Conservation (phyloP, 495 filamentous ascomycete species). For the Neurospora sp. region DNA sequence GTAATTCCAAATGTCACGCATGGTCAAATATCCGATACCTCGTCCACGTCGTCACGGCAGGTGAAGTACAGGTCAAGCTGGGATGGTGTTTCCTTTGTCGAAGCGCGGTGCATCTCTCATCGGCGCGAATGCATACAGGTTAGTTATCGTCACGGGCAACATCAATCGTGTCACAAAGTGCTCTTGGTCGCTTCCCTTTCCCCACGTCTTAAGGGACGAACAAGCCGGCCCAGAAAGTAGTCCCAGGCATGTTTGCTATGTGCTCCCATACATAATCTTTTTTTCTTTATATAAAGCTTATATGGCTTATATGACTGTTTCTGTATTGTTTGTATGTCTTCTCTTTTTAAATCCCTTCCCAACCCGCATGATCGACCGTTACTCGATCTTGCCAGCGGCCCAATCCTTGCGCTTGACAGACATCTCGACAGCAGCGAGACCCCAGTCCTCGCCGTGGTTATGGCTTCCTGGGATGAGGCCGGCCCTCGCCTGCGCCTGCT, state of each 20-base stretch:
- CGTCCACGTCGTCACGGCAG: neutral
- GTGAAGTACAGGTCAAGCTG: neutral
- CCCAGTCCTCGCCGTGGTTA: slow-evolving; percentile 87
- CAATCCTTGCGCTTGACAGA: slow-evolving; percentile 58
- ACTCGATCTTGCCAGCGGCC: slow-evolving; percentile 52
- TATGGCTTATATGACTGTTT: too few relatives aligned
- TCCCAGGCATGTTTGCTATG: neutral
- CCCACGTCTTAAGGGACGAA: neutral
- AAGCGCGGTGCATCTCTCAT: neutral
- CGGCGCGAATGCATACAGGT: neutral
- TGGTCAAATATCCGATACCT: neutral
- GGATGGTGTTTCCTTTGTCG: neutral
- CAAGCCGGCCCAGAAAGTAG: neutral
- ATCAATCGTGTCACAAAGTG: neutral
- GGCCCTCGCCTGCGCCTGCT: slow-evolving; percentile 80
- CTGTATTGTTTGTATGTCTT: neutral
- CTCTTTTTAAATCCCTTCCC: neutral
- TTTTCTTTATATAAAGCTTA: slow-evolving; percentile 1
- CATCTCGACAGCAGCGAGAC: slow-evolving; percentile 64
- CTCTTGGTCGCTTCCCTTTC: neutral
- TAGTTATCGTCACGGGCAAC: neutral
- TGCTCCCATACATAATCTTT: neutral
- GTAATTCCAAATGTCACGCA: slow-evolving; percentile 20
- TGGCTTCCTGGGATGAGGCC: slow-evolving; percentile 57
- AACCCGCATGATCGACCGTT: neutral